A percentile compares a stretch with the other conserved stretches of the same genome.
These are phyloP conservation scores for Stagonosporopsis cucurbitacearum DNA, from an alignment of 2,329 filamentous ascomycete species.

Conservation along the genomic window DNA sequence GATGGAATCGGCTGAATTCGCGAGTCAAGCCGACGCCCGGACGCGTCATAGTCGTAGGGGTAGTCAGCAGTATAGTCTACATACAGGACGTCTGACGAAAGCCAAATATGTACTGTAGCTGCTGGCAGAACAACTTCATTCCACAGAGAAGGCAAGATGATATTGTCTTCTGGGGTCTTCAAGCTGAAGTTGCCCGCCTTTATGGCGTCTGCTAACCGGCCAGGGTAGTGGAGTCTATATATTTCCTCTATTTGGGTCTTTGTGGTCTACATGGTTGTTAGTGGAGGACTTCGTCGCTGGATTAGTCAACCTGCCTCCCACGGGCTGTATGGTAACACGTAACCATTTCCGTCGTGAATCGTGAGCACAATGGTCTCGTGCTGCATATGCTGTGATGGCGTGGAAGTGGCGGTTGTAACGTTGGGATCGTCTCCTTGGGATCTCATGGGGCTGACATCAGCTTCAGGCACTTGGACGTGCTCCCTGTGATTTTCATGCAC, in stretches of 20 bases:
- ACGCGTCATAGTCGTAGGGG: neutral
- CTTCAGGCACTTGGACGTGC: neutral
- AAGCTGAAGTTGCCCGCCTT: slow-evolving; percentile 23
- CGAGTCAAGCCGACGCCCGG: neutral
- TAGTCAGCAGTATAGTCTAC: neutral
- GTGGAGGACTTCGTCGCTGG: neutral
- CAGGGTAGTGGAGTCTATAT: slow-evolving; percentile 1
- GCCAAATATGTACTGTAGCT: slow-evolving; percentile 10
- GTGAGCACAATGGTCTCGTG: neutral
- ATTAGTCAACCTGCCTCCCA: slow-evolving; percentile 3
- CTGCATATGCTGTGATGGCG: neutral
- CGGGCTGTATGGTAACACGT: slow-evolving; percentile 7
- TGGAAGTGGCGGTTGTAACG: neutral
- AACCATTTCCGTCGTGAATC: slow-evolving; percentile 6
- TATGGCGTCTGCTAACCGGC: slow-evolving; percentile 13
- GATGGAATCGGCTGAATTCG: neutral
- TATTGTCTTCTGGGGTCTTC: slow-evolving; percentile 12
- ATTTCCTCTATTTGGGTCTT: slow-evolving; percentile 3
- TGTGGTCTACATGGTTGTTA: neutral
- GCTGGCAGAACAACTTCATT: slow-evolving; percentile 17
- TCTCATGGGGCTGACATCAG: neutral
- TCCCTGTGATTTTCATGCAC: neutral
- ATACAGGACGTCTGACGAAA: slow-evolving; percentile 3
- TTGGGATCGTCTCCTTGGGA: neutral
- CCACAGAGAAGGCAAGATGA: slow-evolving; percentile 32